Evolutionary conservation across 306 rosid species (phyloP).

Genomic region (Ormosia emarginata): DNA sequence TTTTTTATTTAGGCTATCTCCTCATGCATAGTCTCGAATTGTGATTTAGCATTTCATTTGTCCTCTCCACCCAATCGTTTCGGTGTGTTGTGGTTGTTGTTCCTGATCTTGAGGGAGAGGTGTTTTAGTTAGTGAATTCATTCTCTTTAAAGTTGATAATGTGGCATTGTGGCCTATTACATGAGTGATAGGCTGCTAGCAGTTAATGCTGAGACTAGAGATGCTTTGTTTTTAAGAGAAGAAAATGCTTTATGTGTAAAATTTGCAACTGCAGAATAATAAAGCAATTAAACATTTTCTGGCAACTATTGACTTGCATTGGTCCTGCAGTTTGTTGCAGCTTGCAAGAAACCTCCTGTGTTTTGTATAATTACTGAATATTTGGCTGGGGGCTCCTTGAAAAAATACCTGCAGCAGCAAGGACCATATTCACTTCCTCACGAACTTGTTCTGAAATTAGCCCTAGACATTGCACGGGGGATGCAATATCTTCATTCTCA

Average conservation of each 20-base stretch:
- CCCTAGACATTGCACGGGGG: constrained; percentile 74
- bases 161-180: not conserved
- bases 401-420: constrained; percentile 72
- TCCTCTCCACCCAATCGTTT: not conserved
- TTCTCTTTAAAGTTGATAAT: not conserved
- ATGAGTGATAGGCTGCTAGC: not conserved
- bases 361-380: constrained; percentile 94
- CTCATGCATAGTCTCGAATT: not conserved
- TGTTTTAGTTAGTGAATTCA: not conserved
- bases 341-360: constrained; percentile 96
- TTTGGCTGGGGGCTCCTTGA: constrained; percentile 78
- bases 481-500: constrained; percentile 92
- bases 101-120: not conserved
- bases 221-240: not conserved
- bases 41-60: not conserved
- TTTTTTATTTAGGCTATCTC: not conserved
- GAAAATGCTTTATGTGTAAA: not conserved
- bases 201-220: not conserved
- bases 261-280: not conserved
- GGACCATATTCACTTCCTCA: constrained; percentile 83
- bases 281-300: not conserved
- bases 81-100: not conserved
- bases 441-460: constrained; percentile 61
- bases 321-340: constrained; percentile 78
- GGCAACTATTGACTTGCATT: constrained; percentile 9